Evolutionary conservation across 306 rosid genomes (phyloP).

Genomic region (Corylus americana): DNA sequence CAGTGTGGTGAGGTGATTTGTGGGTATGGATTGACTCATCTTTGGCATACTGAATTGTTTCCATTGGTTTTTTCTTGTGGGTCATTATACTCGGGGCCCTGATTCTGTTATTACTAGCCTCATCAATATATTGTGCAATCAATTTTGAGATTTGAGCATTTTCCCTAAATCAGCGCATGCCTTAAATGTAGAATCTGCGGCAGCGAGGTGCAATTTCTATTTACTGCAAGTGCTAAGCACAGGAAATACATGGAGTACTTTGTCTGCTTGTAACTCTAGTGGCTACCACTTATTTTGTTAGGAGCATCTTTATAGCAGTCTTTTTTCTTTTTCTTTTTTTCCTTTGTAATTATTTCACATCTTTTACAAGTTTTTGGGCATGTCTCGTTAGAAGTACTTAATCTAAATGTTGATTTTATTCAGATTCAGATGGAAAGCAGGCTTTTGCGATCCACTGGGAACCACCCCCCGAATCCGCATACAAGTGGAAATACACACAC

Average conservation of each 20-base stretch:
- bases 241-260: not conserved
- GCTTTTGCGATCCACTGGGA: conserved; percentile 96
- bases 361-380: not conserved
- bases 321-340: not conserved
- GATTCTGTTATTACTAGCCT: not conserved
- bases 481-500: conserved; percentile 66
- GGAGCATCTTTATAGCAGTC: conserved; percentile 10
- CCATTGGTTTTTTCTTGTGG: not conserved
- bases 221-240: not conserved
- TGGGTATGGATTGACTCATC: not conserved
- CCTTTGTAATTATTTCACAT: not conserved
- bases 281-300: not conserved
- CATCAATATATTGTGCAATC: not conserved
- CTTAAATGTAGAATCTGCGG: not conserved
- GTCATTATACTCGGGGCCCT: too few relatives aligned
- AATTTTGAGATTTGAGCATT: not conserved
- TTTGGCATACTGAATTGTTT: not conserved
- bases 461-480: conserved; percentile 80
- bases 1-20: not conserved
- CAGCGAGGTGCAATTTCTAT: not conserved
- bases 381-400: too few relatives aligned
- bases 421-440: conserved; percentile 74
- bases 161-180: not conserved
- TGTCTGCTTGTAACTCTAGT: not conserved
- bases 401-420: conserved; percentile 28